phyloP scores from a whole-genome alignment of 306 rosid genomes.

The Oxytropis ochrocephala region DNA sequence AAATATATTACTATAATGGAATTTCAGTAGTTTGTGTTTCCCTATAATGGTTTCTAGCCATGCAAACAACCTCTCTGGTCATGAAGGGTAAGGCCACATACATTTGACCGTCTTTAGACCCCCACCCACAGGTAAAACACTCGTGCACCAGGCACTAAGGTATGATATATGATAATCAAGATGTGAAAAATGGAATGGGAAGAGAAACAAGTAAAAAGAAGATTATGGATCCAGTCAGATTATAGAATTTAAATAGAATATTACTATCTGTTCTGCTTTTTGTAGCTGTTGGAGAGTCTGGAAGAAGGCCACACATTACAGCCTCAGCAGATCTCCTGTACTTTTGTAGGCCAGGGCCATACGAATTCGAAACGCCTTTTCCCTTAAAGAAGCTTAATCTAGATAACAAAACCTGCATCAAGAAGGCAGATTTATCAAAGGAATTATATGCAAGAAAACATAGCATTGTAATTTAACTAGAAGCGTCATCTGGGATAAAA shows the following conservation, averaged over 20 bases:
- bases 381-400: constrained; percentile 75
- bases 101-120: neutral
- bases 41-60: neutral
- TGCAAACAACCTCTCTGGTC: neutral
- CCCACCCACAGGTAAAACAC: neutral
- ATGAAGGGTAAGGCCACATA: neutral
- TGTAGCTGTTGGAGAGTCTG: constrained; percentile 89
- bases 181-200: constrained; percentile 6
- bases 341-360: constrained; percentile 41
- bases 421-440: constrained; percentile 5
- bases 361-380: constrained; percentile 36
- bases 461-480: neutral
- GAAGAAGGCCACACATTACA: constrained; percentile 87
- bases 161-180: neutral
- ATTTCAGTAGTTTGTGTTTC: neutral
- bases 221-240: neutral
- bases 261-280: constrained; percentile 73
- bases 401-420: constrained; percentile 78
- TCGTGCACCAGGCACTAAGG: neutral
- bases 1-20: neutral
- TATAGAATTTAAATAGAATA: constrained; percentile 23
- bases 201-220: neutral
- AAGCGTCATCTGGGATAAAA: neutral
- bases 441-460: neutral
- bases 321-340: constrained; percentile 83